Evolutionary conservation across 768 basidiomycete species (phyloP).

Genomic region (Leucocoprinus sp.): DNA sequence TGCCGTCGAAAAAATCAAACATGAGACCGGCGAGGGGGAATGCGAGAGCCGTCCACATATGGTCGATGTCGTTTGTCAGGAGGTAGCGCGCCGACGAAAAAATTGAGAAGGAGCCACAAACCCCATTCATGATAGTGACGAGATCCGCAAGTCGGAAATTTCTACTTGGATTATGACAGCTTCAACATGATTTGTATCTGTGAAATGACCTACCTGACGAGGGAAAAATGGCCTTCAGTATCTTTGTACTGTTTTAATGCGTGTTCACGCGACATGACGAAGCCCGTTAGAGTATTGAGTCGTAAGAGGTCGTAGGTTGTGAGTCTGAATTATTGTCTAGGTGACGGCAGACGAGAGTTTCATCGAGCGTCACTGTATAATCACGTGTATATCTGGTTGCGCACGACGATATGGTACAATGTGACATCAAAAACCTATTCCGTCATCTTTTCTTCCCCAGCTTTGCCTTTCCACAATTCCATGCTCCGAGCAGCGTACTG

Average conservation of each 20-base stretch:
- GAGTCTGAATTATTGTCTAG: constrained; percentile 16
- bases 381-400: constrained; percentile 6
- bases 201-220: constrained; percentile 67
- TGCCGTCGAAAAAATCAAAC: constrained; percentile 97
- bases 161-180: constrained; percentile 33
- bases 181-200: constrained; percentile 6
- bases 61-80: constrained; percentile 64
- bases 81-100: constrained; percentile 91
- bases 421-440: constrained; percentile 19
- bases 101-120: constrained; percentile 94
- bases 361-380: constrained; percentile 3
- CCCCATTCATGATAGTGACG: constrained; percentile 98
- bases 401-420: not conserved
- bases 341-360: constrained; percentile 5
- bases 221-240: constrained; percentile 92
- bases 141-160: constrained; percentile 98
- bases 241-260: constrained; percentile 78
- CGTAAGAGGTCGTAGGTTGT: constrained; percentile 37
- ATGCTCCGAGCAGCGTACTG: constrained; percentile 74
- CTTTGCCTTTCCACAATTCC: constrained; percentile 44
- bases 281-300: constrained; percentile 26
- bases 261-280: constrained; percentile 22
- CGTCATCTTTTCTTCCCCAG: constrained; percentile 37
- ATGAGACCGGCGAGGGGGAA: constrained; percentile 91
- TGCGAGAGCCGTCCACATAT: constrained; percentile 79